phyloP scores from a whole-genome alignment of 2,329 filamentous ascomycete species.

The Canariomyces notabilis region DNA sequence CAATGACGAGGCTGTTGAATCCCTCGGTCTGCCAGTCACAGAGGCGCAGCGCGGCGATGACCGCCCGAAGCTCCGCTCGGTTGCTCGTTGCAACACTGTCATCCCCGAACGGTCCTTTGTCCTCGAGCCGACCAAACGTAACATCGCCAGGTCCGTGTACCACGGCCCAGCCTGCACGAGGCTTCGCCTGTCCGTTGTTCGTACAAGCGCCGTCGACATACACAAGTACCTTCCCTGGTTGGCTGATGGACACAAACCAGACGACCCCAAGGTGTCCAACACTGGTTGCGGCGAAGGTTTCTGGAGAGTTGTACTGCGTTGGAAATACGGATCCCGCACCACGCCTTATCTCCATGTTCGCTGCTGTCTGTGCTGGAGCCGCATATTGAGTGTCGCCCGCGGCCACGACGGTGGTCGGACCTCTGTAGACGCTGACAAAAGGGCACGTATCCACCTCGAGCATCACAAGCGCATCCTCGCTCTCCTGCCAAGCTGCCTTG shows the following conservation, averaged over 20 bases:
- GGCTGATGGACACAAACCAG: not conserved
- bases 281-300: not conserved
- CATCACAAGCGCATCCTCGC: conserved; percentile 16
- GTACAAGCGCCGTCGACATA: conserved; percentile 5
- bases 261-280: not conserved
- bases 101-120: conserved; percentile 36
- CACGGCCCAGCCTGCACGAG: conserved; percentile 8
- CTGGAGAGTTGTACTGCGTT: not conserved
- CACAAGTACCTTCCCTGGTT: conserved; percentile 3
- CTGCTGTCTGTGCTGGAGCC: not conserved
- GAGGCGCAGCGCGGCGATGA: conserved; percentile 44
- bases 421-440: conserved; percentile 5
- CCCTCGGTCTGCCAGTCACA: conserved; percentile 38
- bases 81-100: conserved; percentile 12
- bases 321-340: conserved; percentile 1
- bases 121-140: conserved; percentile 36
- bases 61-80: conserved; percentile 50
- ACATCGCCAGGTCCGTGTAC: not conserved
- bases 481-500: conserved; percentile 18
- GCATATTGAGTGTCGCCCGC: not conserved
- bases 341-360: not conserved
- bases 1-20: conserved; percentile 40
- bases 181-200: conserved; percentile 2
- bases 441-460: conserved; percentile 12
- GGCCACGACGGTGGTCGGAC: not conserved